Base-by-base conservation (phyloP, 192 early-diverging fungal species). In the Coemansia sp. region DNA sequence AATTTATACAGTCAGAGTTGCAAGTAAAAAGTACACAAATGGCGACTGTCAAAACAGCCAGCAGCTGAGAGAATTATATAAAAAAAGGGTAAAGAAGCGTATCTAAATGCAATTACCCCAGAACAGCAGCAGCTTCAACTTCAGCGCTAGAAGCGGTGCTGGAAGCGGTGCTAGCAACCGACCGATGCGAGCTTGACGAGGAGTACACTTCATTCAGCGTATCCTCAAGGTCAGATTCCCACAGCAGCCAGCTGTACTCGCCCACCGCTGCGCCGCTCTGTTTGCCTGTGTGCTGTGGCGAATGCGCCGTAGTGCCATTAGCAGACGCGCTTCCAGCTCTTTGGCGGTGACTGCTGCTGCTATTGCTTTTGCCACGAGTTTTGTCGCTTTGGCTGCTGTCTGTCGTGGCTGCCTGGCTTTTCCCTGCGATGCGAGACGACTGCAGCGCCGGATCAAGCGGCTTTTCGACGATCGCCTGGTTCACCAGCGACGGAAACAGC, bases 151-250 rank as follows among this genome's bases (percentile, higher is more conserved):
- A 37, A 12, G n/a, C n/a, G n/a, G n/a, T n/a, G n/a, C n/a, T n/a
- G n/a, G n/a, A n/a, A n/a, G n/a, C n/a, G n/a, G n/a, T n/a, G n/a
- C n/a, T n/a, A n/a, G n/a, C n/a, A 40, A 40, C 10, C 37, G 43
- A 46, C 18, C 7, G 43, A 5, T 18, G 43, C 16, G 43, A 46
- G 15, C 18, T 21, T 7, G 48, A 30, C 28, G 55, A 18, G 0
- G 58, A 31, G 26, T 63, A 67, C 9, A 74, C 72, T 2, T 81
- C 68, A 12, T 72, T 65, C 9, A 81, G 58, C 12, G 69, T 66
- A 15, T 81, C 72, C 42, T 81, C 78, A 4, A 81, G 59, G 20
- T 81, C 78, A 16, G 78, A 81, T 31, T 81, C 78, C 78, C 78
- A 81, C 61, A 59, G 40, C 63, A 71, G 33, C 78, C 78, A 81